Evolutionary conservation across 768 basidiomycete species (phyloP).

Genomic region (Roridomyces roridus): DNA sequence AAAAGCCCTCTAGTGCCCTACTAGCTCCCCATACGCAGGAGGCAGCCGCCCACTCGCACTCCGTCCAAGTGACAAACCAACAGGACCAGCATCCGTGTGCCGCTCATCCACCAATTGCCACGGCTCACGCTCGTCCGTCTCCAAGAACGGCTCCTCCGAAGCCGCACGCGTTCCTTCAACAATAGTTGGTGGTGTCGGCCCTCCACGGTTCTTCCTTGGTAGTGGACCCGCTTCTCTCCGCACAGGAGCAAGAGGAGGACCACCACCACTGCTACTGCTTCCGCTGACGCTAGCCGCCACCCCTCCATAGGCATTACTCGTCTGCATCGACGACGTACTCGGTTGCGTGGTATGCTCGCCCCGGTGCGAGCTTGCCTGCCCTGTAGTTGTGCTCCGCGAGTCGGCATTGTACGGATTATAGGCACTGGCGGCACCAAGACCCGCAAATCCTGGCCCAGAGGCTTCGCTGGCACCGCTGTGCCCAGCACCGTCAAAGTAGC

Average conservation of each 20-base stretch:
- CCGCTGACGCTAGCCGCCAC: not conserved
- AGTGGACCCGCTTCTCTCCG: conserved; percentile 18
- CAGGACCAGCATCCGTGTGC: conserved; percentile 27
- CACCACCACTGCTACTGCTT: not conserved
- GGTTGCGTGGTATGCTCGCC: too few species aligned
- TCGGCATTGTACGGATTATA: not conserved
- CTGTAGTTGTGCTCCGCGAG: not conserved
- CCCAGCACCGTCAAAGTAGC: conserved; percentile 12
- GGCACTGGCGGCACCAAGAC: conserved; percentile 2
- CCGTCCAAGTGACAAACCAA: conserved; percentile 18
- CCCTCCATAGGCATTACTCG: not conserved
- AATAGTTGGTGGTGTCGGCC: not conserved
- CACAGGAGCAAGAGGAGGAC: too few species aligned
- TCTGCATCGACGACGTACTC: not conserved
- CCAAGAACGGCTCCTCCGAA: conserved; percentile 24
- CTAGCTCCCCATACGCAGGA: conserved; percentile 30
- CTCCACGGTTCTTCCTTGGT: conserved; percentile 11
- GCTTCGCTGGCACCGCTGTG: not conserved
- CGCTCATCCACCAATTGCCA: conserved; percentile 13
- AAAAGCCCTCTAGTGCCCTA: not conserved
- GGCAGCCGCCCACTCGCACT: conserved; percentile 26
- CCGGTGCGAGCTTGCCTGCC: not conserved
- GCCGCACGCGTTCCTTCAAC: not conserved
- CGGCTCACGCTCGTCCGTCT: conserved; percentile 2
- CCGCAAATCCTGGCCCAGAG: conserved; percentile 6